A percentile compares a stretch with the other conserved stretches of the same genome.
Conservation (phyloP, 2,329 filamentous ascomycete genomes). For the Alternaria triticimaculans region DNA sequence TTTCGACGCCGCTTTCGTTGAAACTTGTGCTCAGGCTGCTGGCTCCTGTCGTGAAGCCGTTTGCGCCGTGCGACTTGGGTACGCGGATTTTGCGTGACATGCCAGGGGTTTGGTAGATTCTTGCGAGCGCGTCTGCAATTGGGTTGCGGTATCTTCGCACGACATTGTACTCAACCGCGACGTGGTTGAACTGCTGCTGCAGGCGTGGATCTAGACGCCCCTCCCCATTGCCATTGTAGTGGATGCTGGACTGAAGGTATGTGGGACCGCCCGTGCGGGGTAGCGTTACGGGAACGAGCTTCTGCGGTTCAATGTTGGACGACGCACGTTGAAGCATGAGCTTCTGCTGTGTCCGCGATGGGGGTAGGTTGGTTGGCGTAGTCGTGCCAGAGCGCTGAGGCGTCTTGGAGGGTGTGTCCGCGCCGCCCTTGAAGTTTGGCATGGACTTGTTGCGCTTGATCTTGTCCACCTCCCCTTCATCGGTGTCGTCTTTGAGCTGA, state of each 20-base stretch:
- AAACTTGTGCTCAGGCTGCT: conserved; percentile 43
- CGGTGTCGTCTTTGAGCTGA: conserved; percentile 26
- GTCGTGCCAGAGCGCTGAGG: conserved; percentile 46
- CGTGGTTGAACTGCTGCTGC: conserved; percentile 70
- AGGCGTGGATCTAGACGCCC: conserved; percentile 66
- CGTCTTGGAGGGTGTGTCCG: conserved; percentile 36
- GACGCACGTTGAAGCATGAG: conserved; percentile 76
- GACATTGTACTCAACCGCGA: conserved; percentile 76
- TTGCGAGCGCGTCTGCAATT: conserved; percentile 66
- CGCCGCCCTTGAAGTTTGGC: conserved; percentile 44
- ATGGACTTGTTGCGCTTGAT: conserved; percentile 49
- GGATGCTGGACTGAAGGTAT: conserved; percentile 44
- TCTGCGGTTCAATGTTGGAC: conserved; percentile 70
- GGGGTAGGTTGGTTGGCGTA: conserved; percentile 49
- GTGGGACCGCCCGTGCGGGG: conserved; percentile 45
- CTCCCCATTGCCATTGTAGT: conserved; percentile 44
- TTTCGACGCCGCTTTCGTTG: conserved; percentile 35
- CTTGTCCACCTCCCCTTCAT: conserved; percentile 33
- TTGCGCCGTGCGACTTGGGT: conserved; percentile 28
- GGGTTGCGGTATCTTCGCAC: conserved; percentile 76
- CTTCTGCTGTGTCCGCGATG: conserved; percentile 76
- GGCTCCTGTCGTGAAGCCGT: conserved; percentile 35
- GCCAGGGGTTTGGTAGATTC: conserved; percentile 62
- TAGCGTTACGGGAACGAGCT: conserved; percentile 52
- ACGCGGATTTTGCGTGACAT: conserved; percentile 36